These are phyloP conservation scores for Wickerhamomyces sydowiorum DNA, from an alignment of 805 yeast species.

Conservation along the genomic window DNA sequence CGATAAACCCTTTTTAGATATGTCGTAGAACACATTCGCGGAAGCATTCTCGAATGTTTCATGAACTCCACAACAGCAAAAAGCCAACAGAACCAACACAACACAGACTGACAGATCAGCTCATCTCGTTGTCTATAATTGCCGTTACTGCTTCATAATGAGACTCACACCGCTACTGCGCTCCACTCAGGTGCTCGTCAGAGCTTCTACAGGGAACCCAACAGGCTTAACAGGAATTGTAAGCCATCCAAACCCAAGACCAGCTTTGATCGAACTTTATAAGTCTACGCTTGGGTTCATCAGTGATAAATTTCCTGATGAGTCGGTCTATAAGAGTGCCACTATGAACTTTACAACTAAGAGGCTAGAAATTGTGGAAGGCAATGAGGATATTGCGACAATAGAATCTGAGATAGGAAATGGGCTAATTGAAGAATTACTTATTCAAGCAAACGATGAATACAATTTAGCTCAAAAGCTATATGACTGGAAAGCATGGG, in stretches of 20 bases:
- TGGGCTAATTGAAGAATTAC: slow-evolving; percentile 78
- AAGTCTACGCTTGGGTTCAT: slow-evolving; percentile 59
- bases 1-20: too few species aligned
- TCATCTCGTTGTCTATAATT: neutral
- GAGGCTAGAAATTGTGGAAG: slow-evolving; percentile 62
- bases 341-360: slow-evolving; percentile 66
- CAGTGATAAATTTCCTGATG: slow-evolving; percentile 56
- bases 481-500: slow-evolving; percentile 73
- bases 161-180: slow-evolving; percentile 25
- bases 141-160: slow-evolving; percentile 18
- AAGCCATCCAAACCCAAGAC: slow-evolving; percentile 82
- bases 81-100: too few species aligned
- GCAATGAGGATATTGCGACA: slow-evolving; percentile 51
- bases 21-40: too few species aligned
- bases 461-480: slow-evolving; percentile 59
- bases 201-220: slow-evolving; percentile 59
- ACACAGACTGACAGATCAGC: too few species aligned
- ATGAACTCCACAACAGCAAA: neutral
- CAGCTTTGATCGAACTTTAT: slow-evolving; percentile 67
- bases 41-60: too few species aligned
- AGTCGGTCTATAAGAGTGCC: slow-evolving; percentile 71
- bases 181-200: slow-evolving; percentile 45
- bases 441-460: slow-evolving; percentile 82
- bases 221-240: slow-evolving; percentile 77
- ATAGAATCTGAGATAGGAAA: slow-evolving; percentile 74